Conservation (phyloP, 441 rosid genomes). For the Geranium incanum region DNA sequence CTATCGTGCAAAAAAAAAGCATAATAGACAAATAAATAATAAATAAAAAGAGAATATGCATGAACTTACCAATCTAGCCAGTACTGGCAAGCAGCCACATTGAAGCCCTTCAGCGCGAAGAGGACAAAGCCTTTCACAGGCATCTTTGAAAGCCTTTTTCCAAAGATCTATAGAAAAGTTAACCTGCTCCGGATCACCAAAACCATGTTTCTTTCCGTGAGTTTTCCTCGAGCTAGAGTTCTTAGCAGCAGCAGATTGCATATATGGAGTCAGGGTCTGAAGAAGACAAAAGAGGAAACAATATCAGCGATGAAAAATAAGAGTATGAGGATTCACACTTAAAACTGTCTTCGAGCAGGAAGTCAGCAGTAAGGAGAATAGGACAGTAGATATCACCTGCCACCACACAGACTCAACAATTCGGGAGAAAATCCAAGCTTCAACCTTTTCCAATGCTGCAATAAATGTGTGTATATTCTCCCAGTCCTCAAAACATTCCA, state of each 20-base stretch:
- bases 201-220: conserved; percentile 36
- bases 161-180: conserved; percentile 76
- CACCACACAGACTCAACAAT: conserved; percentile 94
- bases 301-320: conserved; percentile 7
- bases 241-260: conserved; percentile 62
- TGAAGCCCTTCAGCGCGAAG: conserved; percentile 85
- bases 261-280: conserved; percentile 89
- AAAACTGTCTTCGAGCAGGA: background rate
- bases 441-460: conserved; percentile 69
- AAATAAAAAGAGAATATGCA: background rate
- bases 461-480: conserved; percentile 49
- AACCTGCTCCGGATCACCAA: conserved; percentile 50
- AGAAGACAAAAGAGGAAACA: conserved; percentile 22
- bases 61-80: conserved; percentile 65
- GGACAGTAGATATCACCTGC: conserved; percentile 53
- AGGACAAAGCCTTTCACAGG: conserved; percentile 96
- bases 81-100: conserved; percentile 76
- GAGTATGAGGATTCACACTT: background rate
- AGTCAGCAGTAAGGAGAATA: conserved; percentile 1
- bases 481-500: conserved; percentile 40
- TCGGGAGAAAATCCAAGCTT: conserved; percentile 92
- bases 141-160: conserved; percentile 91
- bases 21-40: background rate
- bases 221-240: conserved; percentile 43
- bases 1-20: background rate